Evolutionary conservation across 139 green algal species (phyloP), one percentile per base, ranked within the genome.

Genomic region (Tetradesmus obliquus): DNA sequence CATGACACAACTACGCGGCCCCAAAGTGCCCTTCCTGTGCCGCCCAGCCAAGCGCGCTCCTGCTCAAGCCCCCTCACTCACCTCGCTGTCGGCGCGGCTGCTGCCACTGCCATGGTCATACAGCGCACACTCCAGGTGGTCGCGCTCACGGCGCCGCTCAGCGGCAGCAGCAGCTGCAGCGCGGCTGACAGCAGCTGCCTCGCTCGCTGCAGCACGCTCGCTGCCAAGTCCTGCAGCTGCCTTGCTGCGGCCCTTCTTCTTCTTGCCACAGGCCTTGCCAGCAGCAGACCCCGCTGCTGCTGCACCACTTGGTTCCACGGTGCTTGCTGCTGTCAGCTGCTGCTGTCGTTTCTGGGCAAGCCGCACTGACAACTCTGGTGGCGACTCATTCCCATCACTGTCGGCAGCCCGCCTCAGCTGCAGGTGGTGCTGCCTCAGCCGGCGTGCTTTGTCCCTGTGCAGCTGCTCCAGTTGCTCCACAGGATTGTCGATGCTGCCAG

Each of bases 391-490:
- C 3, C 66, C 66, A 76, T 76, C 66, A 19, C 66, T 76, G 17
- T 24, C 66, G n/a, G 66, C 66, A 76, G 66, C 66, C 17, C 2
- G 17, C n/a, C 1, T 76, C 1, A 24, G 66, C 66, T 76, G 66
- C 66, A 76, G 66, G 17, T n/a, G 15, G 17, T 76, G 66, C 66
- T 72, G 82, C n/a, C n/a, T 55, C 24, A 53, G 74, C n/a, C 74
- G 9, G n/a, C 7, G 74, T 54, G 74, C 74, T 19, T 82, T 54
- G n/a, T 54, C 74, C 7, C 7, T 54, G 24, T 15, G 82, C 84
- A 79, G 84, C 84, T 79, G 84, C 84, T 88, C 55, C 84, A 79
- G 84, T 24, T 88, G 84, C n/a, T 55, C 84, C 1, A 24, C 66
- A 76, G 66, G 66, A n/a, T 88, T 57, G 57, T 58, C 57, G 7